Evolutionary conservation across 169 alveolate genomes (phyloP).

Genomic region (Toxoplasma gondii): DNA sequence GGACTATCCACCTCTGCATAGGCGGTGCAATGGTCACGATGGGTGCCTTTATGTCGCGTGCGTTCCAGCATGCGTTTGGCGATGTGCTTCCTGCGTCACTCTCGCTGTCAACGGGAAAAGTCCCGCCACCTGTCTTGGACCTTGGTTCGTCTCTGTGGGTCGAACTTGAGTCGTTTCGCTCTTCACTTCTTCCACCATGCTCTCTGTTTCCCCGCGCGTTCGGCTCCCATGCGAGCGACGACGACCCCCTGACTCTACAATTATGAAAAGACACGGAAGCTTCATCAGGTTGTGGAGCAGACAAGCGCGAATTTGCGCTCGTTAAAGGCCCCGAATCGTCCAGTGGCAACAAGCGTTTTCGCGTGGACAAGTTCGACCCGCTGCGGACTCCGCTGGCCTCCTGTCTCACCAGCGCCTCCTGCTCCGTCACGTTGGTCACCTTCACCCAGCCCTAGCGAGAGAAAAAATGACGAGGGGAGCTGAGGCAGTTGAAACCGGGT

Average conservation of each 20-base stretch:
- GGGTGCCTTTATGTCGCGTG: constrained; percentile 18
- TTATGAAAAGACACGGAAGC: too few species aligned
- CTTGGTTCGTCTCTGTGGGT: too few species aligned
- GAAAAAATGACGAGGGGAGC: background rate
- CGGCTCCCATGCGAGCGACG: too few species aligned
- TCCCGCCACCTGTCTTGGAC: too few species aligned
- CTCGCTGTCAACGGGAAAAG: background rate
- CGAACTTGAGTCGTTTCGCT: background rate
- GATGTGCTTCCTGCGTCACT: background rate
- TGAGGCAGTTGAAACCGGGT: background rate
- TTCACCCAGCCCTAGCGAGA: constrained; percentile 53
- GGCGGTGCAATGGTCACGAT: constrained; percentile 49
- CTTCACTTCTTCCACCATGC: background rate
- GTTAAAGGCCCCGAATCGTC: background rate
- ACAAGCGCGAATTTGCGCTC: too few species aligned
- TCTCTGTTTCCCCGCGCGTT: too few species aligned
- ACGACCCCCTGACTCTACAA: too few species aligned
- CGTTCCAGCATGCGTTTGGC: background rate
- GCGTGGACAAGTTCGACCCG: background rate
- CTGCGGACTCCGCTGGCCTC: too few species aligned
- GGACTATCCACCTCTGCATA: constrained; percentile 57
- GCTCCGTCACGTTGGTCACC: constrained; percentile 46
- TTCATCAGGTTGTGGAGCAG: too few species aligned
- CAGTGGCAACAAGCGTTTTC: background rate
- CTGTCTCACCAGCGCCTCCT: background rate